A percentile compares a stretch with the other conserved stretches of the same genome.
These are phyloP conservation scores for Cadophora malorum DNA, from an alignment of 2,329 filamentous ascomycete species.

Conservation along the genomic window DNA sequence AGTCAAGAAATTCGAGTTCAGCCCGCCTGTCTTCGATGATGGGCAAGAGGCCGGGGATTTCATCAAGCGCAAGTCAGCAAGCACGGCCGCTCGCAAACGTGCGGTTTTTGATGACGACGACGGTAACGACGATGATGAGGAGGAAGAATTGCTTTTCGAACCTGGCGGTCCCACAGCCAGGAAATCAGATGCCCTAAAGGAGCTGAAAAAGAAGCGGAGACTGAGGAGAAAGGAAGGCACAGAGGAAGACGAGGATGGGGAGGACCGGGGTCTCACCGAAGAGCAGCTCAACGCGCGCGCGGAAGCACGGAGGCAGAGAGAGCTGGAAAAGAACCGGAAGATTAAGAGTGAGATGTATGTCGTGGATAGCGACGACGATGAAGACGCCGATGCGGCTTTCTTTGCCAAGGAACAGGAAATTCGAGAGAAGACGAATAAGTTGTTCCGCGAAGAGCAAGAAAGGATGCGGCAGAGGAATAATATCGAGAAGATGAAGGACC, in stretches of 20 bases:
- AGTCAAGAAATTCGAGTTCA: constrained; percentile 80
- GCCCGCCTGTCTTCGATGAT: constrained; percentile 78
- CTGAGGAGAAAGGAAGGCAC: constrained; percentile 44
- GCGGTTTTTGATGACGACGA: constrained; percentile 76
- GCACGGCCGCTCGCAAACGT: constrained; percentile 56
- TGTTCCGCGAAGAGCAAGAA: constrained; percentile 62
- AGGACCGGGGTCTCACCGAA: constrained; percentile 57
- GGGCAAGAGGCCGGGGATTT: constrained; percentile 73
- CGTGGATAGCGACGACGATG: constrained; percentile 84
- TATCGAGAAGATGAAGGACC: constrained; percentile 41
- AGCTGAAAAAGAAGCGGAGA: constrained; percentile 66
- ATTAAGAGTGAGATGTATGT: constrained; percentile 88
- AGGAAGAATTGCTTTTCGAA: constrained; percentile 67
- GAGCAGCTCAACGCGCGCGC: constrained; percentile 66
- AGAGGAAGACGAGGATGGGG: constrained; percentile 47
- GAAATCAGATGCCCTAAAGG: constrained; percentile 55
- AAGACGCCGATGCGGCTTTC: constrained; percentile 74
- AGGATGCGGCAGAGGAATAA: constrained; percentile 58
- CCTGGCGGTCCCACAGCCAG: constrained; percentile 68
- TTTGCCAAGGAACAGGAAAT: constrained; percentile 77
- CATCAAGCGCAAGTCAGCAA: constrained; percentile 70
- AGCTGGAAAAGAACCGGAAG: constrained; percentile 77
- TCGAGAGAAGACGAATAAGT: constrained; percentile 50
- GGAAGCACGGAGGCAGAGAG: constrained; percentile 67
- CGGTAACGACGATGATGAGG: constrained; percentile 55